Base-by-base conservation (phyloP, 2,329 filamentous ascomycete genomes). In the Knoxdaviesia capensis region DNA sequence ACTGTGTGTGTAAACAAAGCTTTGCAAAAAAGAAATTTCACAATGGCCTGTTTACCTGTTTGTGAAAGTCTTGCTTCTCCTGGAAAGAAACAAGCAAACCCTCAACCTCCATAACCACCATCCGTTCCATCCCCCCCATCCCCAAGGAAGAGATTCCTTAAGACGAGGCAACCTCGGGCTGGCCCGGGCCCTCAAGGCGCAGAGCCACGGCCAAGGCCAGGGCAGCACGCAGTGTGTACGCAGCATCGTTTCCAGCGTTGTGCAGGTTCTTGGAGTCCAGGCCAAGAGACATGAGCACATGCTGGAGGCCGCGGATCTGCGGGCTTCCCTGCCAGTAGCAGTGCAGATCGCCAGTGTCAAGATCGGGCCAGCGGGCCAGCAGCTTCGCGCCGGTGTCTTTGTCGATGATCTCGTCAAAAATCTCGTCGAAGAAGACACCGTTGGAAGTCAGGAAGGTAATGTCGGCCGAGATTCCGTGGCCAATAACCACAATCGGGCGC, bases 181-280 rank as follows among this genome's bases (percentile, higher is more conserved):
- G 20, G 20, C 20, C 20, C 20, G 20, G 20, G 20, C 20, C 20
- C 20, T 20, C 20, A 2, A 2, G 20, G 20, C 20, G 20, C 6
- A 40, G 5, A 9, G 36, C 35, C 9, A 39, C 34, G 5, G 44
- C 44, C 6, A 46, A 37, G n/a, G 45, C 71, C 6, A 94, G 56
- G 65, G 90, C 71, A 6, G 75, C 79, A 46, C 78, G 75, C 47
- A 93, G 59, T 0, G 84, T 88, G 54, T 80, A 90, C 1, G 76
- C 69, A 0, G 86, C 85, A 54, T 94, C 86, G 48, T 94, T 94
- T 2, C 86, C 77, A 0, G 78, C 86, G 52, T 93, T 93, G 57
- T 94, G 86, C n/a, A 88, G 63, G 49, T 80, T 66, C 56, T 64
- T 71, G 36, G 65, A 71, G 0, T 59, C 51, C 6, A 92, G 70